These are phyloP conservation scores for Polysphondylium violaceum DNA, from an alignment of 78 protist genomes.

Conservation along the genomic window DNA sequence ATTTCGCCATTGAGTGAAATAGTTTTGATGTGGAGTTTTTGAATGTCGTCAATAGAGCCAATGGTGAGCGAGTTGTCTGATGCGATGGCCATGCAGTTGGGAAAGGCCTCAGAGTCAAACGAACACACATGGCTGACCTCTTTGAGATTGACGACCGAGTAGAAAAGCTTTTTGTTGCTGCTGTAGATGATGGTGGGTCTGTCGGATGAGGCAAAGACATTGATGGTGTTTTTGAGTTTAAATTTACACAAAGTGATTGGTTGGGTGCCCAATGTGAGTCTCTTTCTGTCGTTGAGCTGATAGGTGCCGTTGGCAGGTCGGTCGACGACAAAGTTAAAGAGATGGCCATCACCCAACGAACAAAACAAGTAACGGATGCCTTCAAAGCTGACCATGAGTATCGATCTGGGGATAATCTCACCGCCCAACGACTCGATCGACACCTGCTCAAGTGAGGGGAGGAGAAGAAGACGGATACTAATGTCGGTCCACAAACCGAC, in stretches of 20 bases:
- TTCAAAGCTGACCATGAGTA: constrained; percentile 79
- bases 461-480: constrained; percentile 64
- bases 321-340: constrained; percentile 80
- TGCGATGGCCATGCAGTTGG: constrained; percentile 90
- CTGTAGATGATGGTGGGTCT: constrained; percentile 93
- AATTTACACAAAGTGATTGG: constrained; percentile 76
- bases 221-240: constrained; percentile 24
- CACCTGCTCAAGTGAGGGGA: constrained; percentile 82
- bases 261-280: constrained; percentile 89
- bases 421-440: constrained; percentile 73
- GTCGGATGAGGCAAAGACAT: constrained; percentile 93
- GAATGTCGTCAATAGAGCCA: constrained; percentile 93
- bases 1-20: constrained; percentile 86
- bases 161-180: constrained; percentile 81
- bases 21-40: constrained; percentile 92
- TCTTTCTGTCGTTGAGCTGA: constrained; percentile 82
- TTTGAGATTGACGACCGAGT: constrained; percentile 88
- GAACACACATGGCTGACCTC: constrained; percentile 78
- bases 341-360: constrained; percentile 95
- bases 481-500: constrained; percentile 93
- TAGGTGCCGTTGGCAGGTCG: not conserved
- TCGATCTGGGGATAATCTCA: constrained; percentile 89
- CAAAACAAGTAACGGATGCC: constrained; percentile 67
- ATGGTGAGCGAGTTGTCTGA: constrained; percentile 60
- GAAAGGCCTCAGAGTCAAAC: constrained; percentile 79